phyloP scores from a whole-genome alignment of 192 early-diverging fungal genomes.

The Umbelopsis vinacea region DNA sequence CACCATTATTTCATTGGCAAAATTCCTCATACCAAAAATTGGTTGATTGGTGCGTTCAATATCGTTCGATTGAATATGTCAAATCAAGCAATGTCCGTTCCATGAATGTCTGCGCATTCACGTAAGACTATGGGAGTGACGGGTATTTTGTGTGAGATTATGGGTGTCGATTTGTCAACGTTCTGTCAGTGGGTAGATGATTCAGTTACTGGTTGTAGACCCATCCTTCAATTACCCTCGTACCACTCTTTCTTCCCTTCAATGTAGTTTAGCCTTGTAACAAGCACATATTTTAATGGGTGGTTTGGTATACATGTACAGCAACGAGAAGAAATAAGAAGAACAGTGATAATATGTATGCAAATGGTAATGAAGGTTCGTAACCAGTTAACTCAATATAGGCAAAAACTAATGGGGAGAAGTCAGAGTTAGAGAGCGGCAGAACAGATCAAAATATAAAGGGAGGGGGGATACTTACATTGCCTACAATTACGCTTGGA shows the following conservation, averaged over 20 bases:
- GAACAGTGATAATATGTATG: constrained; percentile 17
- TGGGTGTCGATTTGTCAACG: no score
- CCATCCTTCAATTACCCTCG: no score
- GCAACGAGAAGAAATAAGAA: constrained; percentile 10
- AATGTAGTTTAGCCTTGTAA: background rate
- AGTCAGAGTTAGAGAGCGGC: background rate
- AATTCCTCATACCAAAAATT: no score
- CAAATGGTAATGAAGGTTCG: constrained; percentile 1
- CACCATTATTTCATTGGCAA: no score
- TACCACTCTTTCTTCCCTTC: background rate
- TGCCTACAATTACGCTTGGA: constrained; percentile 80
- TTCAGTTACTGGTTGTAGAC: background rate
- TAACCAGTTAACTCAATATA: constrained; percentile 23
- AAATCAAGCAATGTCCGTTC: no score
- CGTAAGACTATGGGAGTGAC: no score
- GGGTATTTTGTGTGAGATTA: no score
- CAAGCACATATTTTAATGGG: constrained; percentile 4
- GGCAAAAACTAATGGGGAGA: constrained; percentile 27
- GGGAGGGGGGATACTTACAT: constrained; percentile 37
- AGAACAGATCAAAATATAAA: background rate
- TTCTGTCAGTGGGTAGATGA: background rate
- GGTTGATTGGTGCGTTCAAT: no score
- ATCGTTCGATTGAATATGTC: no score
- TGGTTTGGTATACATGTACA: constrained; percentile 23
- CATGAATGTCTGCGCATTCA: no score